Base-by-base conservation (phyloP, 768 basidiomycete species). In the Cystobasidium ongulense region DNA sequence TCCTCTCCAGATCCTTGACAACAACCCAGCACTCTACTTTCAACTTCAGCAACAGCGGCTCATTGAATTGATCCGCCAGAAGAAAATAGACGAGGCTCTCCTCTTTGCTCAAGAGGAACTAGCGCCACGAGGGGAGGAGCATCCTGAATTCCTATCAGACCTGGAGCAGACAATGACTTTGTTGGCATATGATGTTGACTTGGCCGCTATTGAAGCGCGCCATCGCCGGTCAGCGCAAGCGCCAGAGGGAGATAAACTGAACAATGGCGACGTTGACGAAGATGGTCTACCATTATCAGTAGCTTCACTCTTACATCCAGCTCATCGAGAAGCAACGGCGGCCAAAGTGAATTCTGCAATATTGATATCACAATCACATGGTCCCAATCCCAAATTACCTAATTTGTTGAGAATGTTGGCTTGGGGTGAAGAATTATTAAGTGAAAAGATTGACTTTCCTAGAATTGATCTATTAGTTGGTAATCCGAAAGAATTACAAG, bases 341-440 rank as follows among this genome's bases (percentile, higher is more conserved):
- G 88, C 90, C 25, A 92, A 95, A 82, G 88, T 98, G 80, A 99
- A 99, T 79, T 89, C 91, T 0, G 94, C 95, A 36, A 95, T 99
- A 70, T 83, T 99, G 79, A 91, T 93, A 78, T 90, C 89, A 78
- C 84, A 92, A 75, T 90, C 92, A 76, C 91, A 97, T 78, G 92
- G 92, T 0, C 90, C 89, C 80, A 91, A 95, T 80, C 91, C 94
- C 72, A 96, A 95, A 82, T 82, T 97, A 63, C 86, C 89, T 33
- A 88, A 87, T 21, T 80, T 97, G 80, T 81, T 97, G 81, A 88
- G 89, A 82, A 83, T 96, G 77, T 83, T 94, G 77, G 87, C 86
- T 57, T 98, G 93, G 92, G 93, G 91, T 0, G 92, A 95, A 83
- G 84, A 72, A 36, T 54, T 71, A 17, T 52, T 71, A 17, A 54